Percentiles rank a stretch among this genome's conserved stretches.
Conservation (phyloP, 495 filamentous ascomycete species). For the Daldinia grandis region DNA sequence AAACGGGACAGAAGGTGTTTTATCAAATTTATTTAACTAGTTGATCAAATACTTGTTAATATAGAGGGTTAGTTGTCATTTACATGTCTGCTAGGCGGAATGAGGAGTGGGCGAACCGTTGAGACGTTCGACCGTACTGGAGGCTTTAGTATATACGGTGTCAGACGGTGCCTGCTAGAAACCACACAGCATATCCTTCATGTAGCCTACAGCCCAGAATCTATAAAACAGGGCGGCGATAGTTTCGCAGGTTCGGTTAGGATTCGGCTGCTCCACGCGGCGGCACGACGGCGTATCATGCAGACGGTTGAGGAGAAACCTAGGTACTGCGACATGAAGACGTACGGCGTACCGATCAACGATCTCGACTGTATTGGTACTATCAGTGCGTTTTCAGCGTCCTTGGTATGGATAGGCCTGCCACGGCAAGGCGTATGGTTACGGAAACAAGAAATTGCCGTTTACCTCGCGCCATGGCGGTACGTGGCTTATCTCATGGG, state of each 20-base stretch:
- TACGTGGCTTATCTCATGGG: conserved; percentile 77
- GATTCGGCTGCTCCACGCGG: conserved; percentile 78
- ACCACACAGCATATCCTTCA: conserved; percentile 80
- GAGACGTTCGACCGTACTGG: conserved; percentile 81
- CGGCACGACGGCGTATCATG: conserved; percentile 72
- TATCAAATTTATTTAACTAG: conserved; percentile 51
- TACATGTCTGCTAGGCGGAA: conserved; percentile 70
- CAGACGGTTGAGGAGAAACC: conserved; percentile 62
- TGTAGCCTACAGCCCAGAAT: conserved; percentile 69
- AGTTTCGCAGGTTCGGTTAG: conserved; percentile 73
- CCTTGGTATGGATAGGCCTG: conserved; percentile 71
- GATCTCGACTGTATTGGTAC: conserved; percentile 78
- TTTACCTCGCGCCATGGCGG: conserved; percentile 81
- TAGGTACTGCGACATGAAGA: conserved; percentile 68
- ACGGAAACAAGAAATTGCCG: conserved; percentile 65
- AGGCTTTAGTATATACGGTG: conserved; percentile 75
- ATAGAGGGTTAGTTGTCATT: conserved; percentile 61
- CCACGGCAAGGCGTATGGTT: conserved; percentile 77
- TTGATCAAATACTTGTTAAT: not conserved
- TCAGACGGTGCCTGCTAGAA: conserved; percentile 74
- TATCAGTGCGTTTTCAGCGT: conserved; percentile 71
- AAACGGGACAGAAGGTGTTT: conserved; percentile 72
- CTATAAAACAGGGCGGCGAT: conserved; percentile 72
- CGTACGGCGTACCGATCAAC: conserved; percentile 74
- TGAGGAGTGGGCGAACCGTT: conserved; percentile 69